Evolutionary conservation across 202 grass and related monocot genomes (phyloP), one percentile per base, ranked within the genome.

Genomic region (Brachypodium distachyon): DNA sequence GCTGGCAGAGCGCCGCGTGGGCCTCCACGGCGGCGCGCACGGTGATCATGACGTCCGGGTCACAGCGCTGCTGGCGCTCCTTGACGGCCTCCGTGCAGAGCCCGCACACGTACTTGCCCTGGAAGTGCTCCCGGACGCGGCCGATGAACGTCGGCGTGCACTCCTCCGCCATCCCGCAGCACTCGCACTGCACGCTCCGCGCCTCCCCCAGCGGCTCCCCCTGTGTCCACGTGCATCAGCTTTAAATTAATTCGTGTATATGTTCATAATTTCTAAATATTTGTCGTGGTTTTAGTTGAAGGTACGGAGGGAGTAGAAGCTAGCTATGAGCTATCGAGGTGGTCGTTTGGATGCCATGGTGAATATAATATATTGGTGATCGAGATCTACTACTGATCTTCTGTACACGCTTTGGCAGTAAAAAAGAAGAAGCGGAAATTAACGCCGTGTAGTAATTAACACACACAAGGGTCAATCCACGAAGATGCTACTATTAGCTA

Each of bases 101-200:
- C 19, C 91, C 91, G 80, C 91, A 93, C 70, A 93, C 83, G 87
- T 87, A 93, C 86, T 80, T 90, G 23, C 91, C 91, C 22, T 59
- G 52, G 88, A 93, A 93, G 44, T 66, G 83, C 83, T 85, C 87
- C 33, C 84, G 61, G 23, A 90, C 83, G 46, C 70, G 82, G 32
- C 70, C 87, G 85, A 93, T 90, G 91, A 87, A 93, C 50, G 81
- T 90, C 7, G 87, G 91, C 66, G 91, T 93, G 87, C 87, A 93
- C 44, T 93, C 91, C 86, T 93, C 84, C 61, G 84, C 80, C 62
- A 93, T 90, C 28, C 81, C 82, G 80, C 91, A 93, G 49, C 91
- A 93, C 80, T 93, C 91, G 85, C 91, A 93, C 62, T 85, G 84
- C 75, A 93, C 83, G 56, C 76, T 90, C 86, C 53, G 83, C 10